Conservation (phyloP, 2,329 filamentous ascomycete species). For the Apiospora sp. region DNA sequence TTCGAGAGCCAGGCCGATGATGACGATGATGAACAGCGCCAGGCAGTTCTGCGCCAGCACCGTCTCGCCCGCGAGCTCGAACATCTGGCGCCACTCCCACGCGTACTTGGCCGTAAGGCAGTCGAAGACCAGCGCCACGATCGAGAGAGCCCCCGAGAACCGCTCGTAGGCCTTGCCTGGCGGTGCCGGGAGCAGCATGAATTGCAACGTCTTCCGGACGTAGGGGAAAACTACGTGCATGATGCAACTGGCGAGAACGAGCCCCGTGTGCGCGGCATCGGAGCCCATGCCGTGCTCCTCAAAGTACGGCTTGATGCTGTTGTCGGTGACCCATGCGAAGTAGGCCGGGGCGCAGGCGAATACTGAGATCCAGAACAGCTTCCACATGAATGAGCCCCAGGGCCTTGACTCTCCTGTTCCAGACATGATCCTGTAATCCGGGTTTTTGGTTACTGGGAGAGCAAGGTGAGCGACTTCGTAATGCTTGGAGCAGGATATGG, state of each 20-base stretch:
- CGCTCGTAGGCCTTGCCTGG: not conserved
- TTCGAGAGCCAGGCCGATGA: not conserved
- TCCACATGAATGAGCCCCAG: not conserved
- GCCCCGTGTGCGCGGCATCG: not conserved
- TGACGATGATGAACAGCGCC: not conserved
- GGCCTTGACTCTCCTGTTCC: not conserved
- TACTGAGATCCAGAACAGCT: not conserved
- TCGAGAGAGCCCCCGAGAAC: no score
- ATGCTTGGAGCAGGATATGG: not conserved
- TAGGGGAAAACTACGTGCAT: not conserved
- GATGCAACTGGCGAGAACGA: not conserved
- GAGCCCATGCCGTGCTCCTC: not conserved
- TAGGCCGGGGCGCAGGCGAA: not conserved
- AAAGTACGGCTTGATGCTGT: slow-evolving; percentile 13
- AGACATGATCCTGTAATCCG: not conserved
- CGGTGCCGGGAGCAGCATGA: not conserved
- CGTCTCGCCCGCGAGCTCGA: not conserved
- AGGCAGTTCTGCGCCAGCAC: not conserved
- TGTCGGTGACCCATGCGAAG: not conserved
- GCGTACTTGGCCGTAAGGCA: slow-evolving; percentile 1
- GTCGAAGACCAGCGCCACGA: slow-evolving; percentile 13
- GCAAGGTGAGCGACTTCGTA: not conserved
- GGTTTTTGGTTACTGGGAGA: not conserved
- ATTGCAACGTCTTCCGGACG: not conserved
- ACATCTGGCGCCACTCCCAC: not conserved